Evolutionary conservation across 495 filamentous ascomycete genomes (phyloP), one percentile per base, ranked within the genome.

Genomic region (Lasiosphaeris hirsuta): DNA sequence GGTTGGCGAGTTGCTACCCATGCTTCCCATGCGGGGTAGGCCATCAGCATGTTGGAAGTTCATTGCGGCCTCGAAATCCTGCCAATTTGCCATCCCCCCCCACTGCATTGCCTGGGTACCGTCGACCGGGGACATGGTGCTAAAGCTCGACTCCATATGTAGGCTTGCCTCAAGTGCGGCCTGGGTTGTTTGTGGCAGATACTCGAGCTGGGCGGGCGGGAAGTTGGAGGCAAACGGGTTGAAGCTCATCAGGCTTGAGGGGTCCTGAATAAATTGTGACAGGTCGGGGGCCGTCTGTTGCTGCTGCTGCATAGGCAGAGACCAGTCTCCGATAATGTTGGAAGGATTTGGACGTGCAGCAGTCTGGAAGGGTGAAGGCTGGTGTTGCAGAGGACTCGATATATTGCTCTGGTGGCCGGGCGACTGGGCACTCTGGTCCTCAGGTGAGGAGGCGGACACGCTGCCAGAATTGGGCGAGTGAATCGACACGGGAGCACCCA

Each of bases 1-100:
- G 0, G 87, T 90, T 7, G 92, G 91, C 47, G 91, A 95, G 67
- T 86, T 85, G 70, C 87, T 88, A 45, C 85, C 85, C n/a, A 88
- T 58, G 48, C 78, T 82, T 59, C 81, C 80, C 18, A 75, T 71
- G 10, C 76, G 69, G 1, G 80, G 75, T 36, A 88, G 74, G 4
- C 81, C 84, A 50, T 85, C 74, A 3, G 72, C 48, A 51, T 75
- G 59, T 72, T 70, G 55, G 51, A 81, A 84, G 19, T 76, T 73
- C 72, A 81, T 72, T 34, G 84, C 81, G 33, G 80, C 68, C 54
- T 85, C 83, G 60, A 91, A 85, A 65, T 91, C 87, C 60, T 88
- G 87, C 79, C 88, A 91, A 37, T 88, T 82, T 57, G 85, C 75
- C 76, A 80, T 79, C 36, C 75, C 68, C 4, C 70, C 71, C 73